These are phyloP conservation scores for Sporobolomyces phaffii DNA, from an alignment of 768 basidiomycete species.

Conservation along the genomic window DNA sequence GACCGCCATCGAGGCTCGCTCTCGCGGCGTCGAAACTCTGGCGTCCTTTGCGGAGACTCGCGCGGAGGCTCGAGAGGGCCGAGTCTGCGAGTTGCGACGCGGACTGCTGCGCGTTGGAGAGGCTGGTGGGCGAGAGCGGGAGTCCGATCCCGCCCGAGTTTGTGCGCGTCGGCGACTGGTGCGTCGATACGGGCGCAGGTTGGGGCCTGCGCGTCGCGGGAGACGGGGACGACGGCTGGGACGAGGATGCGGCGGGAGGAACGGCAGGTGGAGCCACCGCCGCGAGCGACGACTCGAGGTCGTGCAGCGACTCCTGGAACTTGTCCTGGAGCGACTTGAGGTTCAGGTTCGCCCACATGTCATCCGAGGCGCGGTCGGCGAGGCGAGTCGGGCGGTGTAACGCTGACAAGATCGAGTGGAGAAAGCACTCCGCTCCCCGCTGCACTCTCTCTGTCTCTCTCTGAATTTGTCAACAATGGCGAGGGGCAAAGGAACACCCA, in stretches of 20 bases:
- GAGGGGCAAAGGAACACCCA: conserved; percentile 13
- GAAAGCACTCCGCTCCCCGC: no score
- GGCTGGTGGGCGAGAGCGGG: neutral
- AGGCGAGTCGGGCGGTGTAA: neutral
- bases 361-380: no score
- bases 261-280: conserved; percentile 6
- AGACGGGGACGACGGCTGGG: neutral
- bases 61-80: conserved; percentile 59
- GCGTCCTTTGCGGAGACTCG: conserved; percentile 54
- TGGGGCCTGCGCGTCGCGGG: neutral
- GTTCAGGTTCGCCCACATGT: conserved; percentile 28
- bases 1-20: conserved; percentile 12
- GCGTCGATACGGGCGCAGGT: neutral
- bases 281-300: conserved; percentile 27
- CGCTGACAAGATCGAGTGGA: neutral
- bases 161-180: neutral
- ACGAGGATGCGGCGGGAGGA: neutral
- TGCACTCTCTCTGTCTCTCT: no score
- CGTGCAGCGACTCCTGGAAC: conserved; percentile 16
- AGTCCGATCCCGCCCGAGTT: neutral
- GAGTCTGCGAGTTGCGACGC: conserved; percentile 60
- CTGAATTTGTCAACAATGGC: neutral
- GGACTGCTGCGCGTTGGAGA: conserved; percentile 40
- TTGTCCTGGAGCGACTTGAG: conserved; percentile 23
- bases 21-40: conserved; percentile 28